phyloP scores from a whole-genome alignment of 2,329 filamentous ascomycete species.

The Diaporthe citrichinensis region DNA sequence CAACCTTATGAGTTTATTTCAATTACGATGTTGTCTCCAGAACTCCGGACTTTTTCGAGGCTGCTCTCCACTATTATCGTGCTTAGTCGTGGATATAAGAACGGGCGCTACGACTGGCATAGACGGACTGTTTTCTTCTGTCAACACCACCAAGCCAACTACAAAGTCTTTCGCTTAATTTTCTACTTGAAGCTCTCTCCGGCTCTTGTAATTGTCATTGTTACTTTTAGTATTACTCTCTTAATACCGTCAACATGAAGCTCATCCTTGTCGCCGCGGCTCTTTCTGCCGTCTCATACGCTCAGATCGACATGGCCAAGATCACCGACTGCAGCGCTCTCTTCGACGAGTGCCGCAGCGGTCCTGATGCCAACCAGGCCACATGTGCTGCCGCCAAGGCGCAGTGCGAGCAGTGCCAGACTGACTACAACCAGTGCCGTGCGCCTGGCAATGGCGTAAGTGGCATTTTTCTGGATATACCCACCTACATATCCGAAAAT shows the following conservation, averaged over 20 bases:
- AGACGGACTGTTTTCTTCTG: neutral
- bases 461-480: too few species aligned
- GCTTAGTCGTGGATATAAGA: constrained; percentile 2
- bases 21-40: constrained; percentile 23
- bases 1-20: constrained; percentile 31
- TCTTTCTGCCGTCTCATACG: constrained; percentile 31
- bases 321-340: constrained; percentile 25
- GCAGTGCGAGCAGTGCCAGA: constrained; percentile 31
- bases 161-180: neutral
- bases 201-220: neutral
- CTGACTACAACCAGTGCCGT: constrained; percentile 18
- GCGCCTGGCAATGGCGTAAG: constrained; percentile 22
- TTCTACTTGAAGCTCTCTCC: neutral
- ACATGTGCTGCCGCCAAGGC: neutral
- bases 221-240: neutral
- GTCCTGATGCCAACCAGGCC: constrained; percentile 8
- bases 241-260: constrained; percentile 25
- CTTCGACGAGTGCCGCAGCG: neutral
- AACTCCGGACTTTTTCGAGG: neutral
- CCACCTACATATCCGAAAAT: too few species aligned
- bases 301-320: constrained; percentile 22
- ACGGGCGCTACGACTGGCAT: neutral
- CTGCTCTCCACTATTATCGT: neutral
- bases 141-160: neutral
- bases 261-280: constrained; percentile 21